These are phyloP conservation scores for Camellia japonica DNA, from an alignment of 148 eudicot species.

Conservation along the genomic window DNA sequence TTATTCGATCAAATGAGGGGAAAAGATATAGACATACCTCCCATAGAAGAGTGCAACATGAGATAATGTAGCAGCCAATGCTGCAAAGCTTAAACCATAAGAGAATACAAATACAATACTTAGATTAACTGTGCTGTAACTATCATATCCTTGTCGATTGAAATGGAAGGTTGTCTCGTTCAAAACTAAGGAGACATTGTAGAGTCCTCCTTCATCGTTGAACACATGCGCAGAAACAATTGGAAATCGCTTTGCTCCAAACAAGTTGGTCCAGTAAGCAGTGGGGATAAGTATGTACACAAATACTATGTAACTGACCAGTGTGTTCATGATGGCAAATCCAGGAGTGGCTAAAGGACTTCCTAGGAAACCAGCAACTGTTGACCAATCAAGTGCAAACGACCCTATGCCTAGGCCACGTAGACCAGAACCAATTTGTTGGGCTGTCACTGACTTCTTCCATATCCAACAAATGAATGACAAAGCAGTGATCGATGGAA, in stretches of 20 bases:
- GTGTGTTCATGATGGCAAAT: slow-evolving; percentile 38
- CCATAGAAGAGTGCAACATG: slow-evolving; percentile 50
- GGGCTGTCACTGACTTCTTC: slow-evolving; percentile 40
- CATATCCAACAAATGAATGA: slow-evolving; percentile 45
- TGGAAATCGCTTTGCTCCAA: slow-evolving; percentile 35
- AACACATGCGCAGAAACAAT: slow-evolving; percentile 40
- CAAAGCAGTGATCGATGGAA: slow-evolving; percentile 38
- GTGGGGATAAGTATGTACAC: slow-evolving; percentile 34
- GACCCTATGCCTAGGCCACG: slow-evolving; percentile 44
- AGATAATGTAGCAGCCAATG: slow-evolving; percentile 37
- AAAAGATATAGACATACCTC: slow-evolving; percentile 21
- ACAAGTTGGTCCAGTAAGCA: slow-evolving; percentile 35
- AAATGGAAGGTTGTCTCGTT: slow-evolving; percentile 29
- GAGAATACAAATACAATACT: slow-evolving; percentile 32
- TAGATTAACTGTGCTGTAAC: slow-evolving; percentile 32
- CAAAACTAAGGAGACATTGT: slow-evolving; percentile 27
- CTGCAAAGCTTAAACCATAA: slow-evolving; percentile 42
- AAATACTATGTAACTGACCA: slow-evolving; percentile 30
- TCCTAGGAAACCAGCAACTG: slow-evolving; percentile 38
- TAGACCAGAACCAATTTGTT: slow-evolving; percentile 43
- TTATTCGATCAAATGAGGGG: too few species aligned
- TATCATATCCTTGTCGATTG: slow-evolving; percentile 28
- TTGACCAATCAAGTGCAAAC: slow-evolving; percentile 44
- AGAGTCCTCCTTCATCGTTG: slow-evolving; percentile 23
- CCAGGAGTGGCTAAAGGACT: slow-evolving; percentile 51